phyloP scores from a whole-genome alignment of 139 green algal species.

The Diplosphaera chodatii region DNA sequence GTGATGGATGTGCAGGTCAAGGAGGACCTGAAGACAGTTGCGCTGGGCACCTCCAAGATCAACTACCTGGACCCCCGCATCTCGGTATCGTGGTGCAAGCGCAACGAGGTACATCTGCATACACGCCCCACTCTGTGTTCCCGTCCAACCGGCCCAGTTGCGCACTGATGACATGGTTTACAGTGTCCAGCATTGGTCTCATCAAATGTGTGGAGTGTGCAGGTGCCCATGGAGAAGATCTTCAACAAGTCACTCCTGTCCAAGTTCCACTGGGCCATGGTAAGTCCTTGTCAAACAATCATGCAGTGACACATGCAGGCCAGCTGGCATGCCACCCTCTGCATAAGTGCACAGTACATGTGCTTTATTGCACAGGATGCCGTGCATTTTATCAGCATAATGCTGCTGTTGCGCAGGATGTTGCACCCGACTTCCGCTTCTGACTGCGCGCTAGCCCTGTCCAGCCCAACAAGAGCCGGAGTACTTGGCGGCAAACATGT shows the following conservation, averaged over 20 bases:
- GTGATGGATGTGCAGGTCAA: conserved; percentile 53
- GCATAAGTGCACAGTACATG: no score
- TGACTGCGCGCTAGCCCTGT: no score
- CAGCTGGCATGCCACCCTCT: not conserved
- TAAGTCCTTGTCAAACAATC: no score
- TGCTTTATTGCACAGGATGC: no score
- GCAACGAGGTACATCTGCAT: conserved; percentile 76
- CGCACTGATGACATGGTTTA: no score
- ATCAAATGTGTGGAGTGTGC: no score
- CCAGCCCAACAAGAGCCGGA: no score
- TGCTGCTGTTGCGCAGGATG: conserved; percentile 20
- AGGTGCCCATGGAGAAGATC: conserved; percentile 92
- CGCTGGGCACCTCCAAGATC: conserved; percentile 97
- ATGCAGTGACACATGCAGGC: not conserved
- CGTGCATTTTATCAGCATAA: no score
- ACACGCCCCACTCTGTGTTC: no score
- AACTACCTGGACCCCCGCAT: conserved; percentile 99
- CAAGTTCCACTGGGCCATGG: conserved; percentile 97
- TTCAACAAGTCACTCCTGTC: conserved; percentile 94
- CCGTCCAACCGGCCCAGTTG: no score
- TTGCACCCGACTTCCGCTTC: conserved; percentile 76
- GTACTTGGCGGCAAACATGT: no score
- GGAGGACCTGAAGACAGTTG: conserved; percentile 96
- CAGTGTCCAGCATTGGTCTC: no score
- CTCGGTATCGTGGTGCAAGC: conserved; percentile 96